Conservation (phyloP, 768 basidiomycete species). For the Tylopilus subfusipes region DNA sequence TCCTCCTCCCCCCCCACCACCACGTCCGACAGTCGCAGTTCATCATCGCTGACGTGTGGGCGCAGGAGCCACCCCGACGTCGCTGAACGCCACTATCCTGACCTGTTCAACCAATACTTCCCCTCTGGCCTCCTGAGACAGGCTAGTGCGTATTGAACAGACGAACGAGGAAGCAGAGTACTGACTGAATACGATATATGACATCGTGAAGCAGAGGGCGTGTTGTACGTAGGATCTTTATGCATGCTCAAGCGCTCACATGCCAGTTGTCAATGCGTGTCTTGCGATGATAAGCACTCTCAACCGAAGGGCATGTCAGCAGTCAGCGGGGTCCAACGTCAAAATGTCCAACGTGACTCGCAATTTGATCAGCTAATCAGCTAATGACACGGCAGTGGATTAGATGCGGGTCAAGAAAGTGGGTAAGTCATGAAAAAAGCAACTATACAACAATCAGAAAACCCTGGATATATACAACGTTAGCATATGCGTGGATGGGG, state of each 20-base stretch:
- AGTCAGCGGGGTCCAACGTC: neutral
- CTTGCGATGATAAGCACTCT: too few species aligned
- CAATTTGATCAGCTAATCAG: conserved; percentile 15
- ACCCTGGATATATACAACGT: conserved; percentile 31
- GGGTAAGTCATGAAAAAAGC: conserved; percentile 8
- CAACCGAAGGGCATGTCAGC: too few species aligned
- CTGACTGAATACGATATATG: too few species aligned
- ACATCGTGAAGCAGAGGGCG: neutral
- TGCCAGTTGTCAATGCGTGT: neutral
- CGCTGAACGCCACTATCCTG: conserved; percentile 71
- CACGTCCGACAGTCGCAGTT: neutral
- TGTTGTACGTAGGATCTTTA: neutral
- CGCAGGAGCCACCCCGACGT: conserved; percentile 87
- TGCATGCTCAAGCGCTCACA: neutral
- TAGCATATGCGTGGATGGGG: conserved; percentile 21
- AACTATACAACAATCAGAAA: conserved; percentile 29
- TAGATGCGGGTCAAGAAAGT: conserved; percentile 31
- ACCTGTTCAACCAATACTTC: conserved; percentile 66
- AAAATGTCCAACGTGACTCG: conserved; percentile 11
- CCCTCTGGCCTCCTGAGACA: conserved; percentile 56
- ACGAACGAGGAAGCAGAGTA: neutral
- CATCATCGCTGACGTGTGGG: neutral
- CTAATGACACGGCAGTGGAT: conserved; percentile 25
- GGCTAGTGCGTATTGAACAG: conserved; percentile 44
- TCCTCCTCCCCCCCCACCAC: too few species aligned